Evolutionary conservation across 75 land plant genomes (phyloP), one percentile per base, ranked within the genome.

Genomic region (Pseudotsuga menziesii): DNA sequence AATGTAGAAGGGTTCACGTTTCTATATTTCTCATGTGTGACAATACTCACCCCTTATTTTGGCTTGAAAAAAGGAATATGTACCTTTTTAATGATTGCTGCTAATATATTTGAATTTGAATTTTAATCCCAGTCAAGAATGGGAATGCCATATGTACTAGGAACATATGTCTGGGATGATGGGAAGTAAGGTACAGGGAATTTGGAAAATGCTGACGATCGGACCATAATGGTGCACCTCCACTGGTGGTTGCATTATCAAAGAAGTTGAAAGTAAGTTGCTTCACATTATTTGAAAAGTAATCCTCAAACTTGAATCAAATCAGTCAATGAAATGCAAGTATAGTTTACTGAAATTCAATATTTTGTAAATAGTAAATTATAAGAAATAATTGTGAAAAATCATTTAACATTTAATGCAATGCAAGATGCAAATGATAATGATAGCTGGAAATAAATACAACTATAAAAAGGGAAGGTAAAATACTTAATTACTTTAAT

Each of bases 191-290:
- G 78, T 87, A 78, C 60, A 92, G 76, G 4, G 94, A 83, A 4
- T 78, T 87, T 6, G 97, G 97, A 76, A 90, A 94, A 5, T 94
- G 88, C 77, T 94, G 92, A 5, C 94, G 97, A 35, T 94, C 92
- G 3, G 66, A 14, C 52, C 52, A 9, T 77, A 94, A 94, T 13
- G 89, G 95, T 20, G 86, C 81, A 11, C 94, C 94, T 29, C 77
- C 84, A 62, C 89, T 87, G 26, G 94, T 94, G 0, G 78, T 72
- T 8, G 97, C 85, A 82, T 94, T 86, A 75, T 95, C 93, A 6
- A 95, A 95, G 72, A 95, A 95, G 20, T 95, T 92, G 79, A 70
- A 95, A 23, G 88, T 91, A 77, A 95, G 85, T 79, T 92, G 95
- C 83, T 92, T 95, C 77, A 95, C 91, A 19, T 93, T 80, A 76